Conservation (phyloP, 352 stramenopile genomes). For the Globisporangium ultimum region DNA sequence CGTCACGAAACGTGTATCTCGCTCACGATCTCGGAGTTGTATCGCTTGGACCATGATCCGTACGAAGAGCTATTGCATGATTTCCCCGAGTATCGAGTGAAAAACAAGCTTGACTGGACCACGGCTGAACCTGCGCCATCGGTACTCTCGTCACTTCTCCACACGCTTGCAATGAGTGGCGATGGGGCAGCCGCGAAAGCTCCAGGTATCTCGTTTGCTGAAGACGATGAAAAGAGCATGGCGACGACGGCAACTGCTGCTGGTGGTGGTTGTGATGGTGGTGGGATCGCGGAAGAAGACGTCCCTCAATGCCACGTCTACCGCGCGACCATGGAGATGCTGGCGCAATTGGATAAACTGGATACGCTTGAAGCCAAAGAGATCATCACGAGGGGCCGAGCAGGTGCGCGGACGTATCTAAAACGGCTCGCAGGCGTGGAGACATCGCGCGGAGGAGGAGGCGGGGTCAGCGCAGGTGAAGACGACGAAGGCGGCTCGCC, state of each 20-base stretch:
- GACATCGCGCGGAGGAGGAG: not conserved
- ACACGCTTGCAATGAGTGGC: slow-evolving; percentile 11
- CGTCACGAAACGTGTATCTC: slow-evolving; percentile 62
- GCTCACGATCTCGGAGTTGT: slow-evolving; percentile 55
- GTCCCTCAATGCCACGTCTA: slow-evolving; percentile 49
- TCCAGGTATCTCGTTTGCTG: not conserved
- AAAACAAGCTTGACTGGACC: slow-evolving; percentile 55
- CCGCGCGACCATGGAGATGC: slow-evolving; percentile 43
- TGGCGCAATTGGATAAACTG: slow-evolving; percentile 35
- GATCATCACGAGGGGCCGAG: slow-evolving; percentile 30
- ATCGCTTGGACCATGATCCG: slow-evolving; percentile 52
- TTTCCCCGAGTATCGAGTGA: slow-evolving; percentile 61
- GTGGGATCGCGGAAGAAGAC: slow-evolving; percentile 36
- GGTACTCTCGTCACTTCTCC: slow-evolving; percentile 16
- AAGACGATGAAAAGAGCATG: not conserved
- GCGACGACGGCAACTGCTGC: slow-evolving; percentile 6
- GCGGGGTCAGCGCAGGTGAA: not conserved
- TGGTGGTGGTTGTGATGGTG: slow-evolving; percentile 11
- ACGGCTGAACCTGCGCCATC: slow-evolving; percentile 22
- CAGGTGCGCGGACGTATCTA: slow-evolving; percentile 33
- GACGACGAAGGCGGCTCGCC: not conserved
- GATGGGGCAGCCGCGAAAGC: not conserved
- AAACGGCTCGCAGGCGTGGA: slow-evolving; percentile 6
- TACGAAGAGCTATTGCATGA: slow-evolving; percentile 63
- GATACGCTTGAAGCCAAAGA: slow-evolving; percentile 52